phyloP scores from a whole-genome alignment of 2,329 filamentous ascomycete genomes.

The Emydomyces testavorans region DNA sequence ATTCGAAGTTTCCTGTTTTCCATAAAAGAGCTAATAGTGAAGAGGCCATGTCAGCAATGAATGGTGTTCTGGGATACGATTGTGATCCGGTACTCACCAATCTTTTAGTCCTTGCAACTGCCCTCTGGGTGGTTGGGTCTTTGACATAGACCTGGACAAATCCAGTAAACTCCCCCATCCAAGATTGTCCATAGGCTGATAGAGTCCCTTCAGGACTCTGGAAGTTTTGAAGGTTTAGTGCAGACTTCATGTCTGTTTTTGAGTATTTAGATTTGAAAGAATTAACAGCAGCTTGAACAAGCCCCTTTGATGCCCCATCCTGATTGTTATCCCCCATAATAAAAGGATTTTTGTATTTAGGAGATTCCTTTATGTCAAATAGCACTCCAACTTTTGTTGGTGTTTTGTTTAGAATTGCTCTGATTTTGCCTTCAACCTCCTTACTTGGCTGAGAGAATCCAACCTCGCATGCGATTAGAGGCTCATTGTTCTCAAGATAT shows the following conservation, averaged over 20 bases:
- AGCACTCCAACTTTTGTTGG: not conserved
- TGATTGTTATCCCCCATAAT: not conserved
- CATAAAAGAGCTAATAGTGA: conserved; percentile 9
- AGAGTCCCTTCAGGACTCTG: not conserved
- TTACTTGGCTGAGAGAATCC: conserved; percentile 7
- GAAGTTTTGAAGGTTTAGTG: not conserved
- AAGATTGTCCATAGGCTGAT: not conserved
- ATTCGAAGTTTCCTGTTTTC: not conserved
- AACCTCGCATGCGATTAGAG: conserved; percentile 1
- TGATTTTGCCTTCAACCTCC: not conserved
- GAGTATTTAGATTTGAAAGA: not conserved
- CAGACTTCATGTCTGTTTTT: not conserved
- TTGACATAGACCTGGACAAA: conserved; percentile 8
- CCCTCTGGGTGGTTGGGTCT: not conserved
- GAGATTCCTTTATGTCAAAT: conserved; percentile 5
- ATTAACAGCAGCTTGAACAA: not conserved
- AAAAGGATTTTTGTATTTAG: conserved; percentile 5
- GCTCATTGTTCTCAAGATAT: too few species aligned
- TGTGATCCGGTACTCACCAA: conserved; percentile 1
- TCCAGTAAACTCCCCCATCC: conserved; percentile 4
- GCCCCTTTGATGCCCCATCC: not conserved
- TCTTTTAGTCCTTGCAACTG: not conserved
- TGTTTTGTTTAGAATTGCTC: not conserved
- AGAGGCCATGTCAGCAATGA: not conserved
- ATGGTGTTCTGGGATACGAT: not conserved